phyloP scores from a whole-genome alignment of 495 filamentous ascomycete species.

The Penicillium alfredii region DNA sequence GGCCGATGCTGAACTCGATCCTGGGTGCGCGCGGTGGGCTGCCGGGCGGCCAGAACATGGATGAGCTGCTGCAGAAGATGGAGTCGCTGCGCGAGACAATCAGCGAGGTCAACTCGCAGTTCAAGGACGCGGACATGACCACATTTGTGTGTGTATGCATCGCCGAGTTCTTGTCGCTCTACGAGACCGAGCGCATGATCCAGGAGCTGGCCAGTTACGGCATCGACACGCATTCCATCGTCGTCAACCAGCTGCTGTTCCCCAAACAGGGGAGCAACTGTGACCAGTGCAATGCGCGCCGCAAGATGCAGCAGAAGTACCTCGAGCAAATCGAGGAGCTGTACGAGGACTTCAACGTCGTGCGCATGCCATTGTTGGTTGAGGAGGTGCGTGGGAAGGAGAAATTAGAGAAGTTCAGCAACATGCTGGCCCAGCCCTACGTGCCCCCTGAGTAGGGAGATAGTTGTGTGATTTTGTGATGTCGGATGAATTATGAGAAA shows the following conservation, averaged over 20 bases:
- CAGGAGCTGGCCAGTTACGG: constrained; percentile 90
- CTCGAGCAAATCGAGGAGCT: constrained; percentile 97
- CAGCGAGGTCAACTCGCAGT: constrained; percentile 91
- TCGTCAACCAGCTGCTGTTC: constrained; percentile 97
- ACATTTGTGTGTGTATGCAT: constrained; percentile 99
- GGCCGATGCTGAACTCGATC: constrained; percentile 90
- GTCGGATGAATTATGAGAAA: constrained; percentile 39
- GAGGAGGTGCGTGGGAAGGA: constrained; percentile 96
- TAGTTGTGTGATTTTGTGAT: constrained; percentile 14
- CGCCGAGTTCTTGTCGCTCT: constrained; percentile 92
- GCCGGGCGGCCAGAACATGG: constrained; percentile 84
- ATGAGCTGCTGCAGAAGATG: constrained; percentile 89
- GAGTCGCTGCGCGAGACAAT: constrained; percentile 90
- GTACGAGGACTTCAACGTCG: constrained; percentile 98
- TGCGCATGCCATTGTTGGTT: constrained; percentile 91
- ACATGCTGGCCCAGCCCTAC: constrained; percentile 86
- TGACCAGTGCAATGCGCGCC: constrained; percentile 89
- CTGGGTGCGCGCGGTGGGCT: constrained; percentile 76
- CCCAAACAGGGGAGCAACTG: constrained; percentile 80
- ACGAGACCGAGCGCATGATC: constrained; percentile 99
- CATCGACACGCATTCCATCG: constrained; percentile 95
- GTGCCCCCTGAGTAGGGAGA: constrained; percentile 59
- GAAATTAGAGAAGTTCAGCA: constrained; percentile 85
- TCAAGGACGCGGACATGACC: constrained; percentile 92
- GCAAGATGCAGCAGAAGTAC: constrained; percentile 99